A percentile compares a stretch with the other conserved stretches of the same genome.
These are phyloP conservation scores for Gymnopilus dilepis DNA, from an alignment of 768 basidiomycete species.

Conservation along the genomic window DNA sequence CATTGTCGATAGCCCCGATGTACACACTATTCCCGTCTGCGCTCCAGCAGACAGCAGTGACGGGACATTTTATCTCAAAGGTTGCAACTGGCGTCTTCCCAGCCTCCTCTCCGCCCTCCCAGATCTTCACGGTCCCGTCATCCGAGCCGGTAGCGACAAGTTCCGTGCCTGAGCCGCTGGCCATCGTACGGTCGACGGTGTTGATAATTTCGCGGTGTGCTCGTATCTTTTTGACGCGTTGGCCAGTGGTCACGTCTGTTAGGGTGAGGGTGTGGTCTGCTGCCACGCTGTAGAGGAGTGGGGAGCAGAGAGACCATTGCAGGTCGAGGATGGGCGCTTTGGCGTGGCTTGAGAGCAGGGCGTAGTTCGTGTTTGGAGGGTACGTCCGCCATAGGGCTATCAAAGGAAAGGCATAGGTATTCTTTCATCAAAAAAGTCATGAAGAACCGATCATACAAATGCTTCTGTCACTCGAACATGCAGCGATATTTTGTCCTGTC, in stretches of 20 bases:
- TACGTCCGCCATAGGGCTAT: slow-evolving; percentile 91
- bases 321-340: slow-evolving; percentile 94
- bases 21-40: slow-evolving; percentile 89
- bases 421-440: background rate
- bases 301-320: slow-evolving; percentile 83
- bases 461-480: slow-evolving; percentile 87
- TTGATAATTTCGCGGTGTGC: slow-evolving; percentile 95
- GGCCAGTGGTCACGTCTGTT: slow-evolving; percentile 83
- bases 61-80: slow-evolving; percentile 87
- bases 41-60: slow-evolving; percentile 92
- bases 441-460: slow-evolving; percentile 71
- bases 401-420: background rate
- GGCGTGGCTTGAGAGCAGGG: slow-evolving; percentile 77
- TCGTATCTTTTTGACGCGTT: slow-evolving; percentile 78
- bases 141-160: slow-evolving; percentile 89
- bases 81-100: slow-evolving; percentile 76
- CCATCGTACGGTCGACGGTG: slow-evolving; percentile 83
- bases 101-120: slow-evolving; percentile 86
- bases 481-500: slow-evolving; percentile 91
- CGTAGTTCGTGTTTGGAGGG: slow-evolving; percentile 92
- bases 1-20: slow-evolving; percentile 94
- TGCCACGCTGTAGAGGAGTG: slow-evolving; percentile 79
- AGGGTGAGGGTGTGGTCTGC: slow-evolving; percentile 87
- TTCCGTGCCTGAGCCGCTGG: slow-evolving; percentile 83
- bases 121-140: slow-evolving; percentile 89